Evolutionary conservation across 495 filamentous ascomycete species (phyloP), one percentile per base, ranked within the genome.

Genomic region (Penicillium antarcticum): DNA sequence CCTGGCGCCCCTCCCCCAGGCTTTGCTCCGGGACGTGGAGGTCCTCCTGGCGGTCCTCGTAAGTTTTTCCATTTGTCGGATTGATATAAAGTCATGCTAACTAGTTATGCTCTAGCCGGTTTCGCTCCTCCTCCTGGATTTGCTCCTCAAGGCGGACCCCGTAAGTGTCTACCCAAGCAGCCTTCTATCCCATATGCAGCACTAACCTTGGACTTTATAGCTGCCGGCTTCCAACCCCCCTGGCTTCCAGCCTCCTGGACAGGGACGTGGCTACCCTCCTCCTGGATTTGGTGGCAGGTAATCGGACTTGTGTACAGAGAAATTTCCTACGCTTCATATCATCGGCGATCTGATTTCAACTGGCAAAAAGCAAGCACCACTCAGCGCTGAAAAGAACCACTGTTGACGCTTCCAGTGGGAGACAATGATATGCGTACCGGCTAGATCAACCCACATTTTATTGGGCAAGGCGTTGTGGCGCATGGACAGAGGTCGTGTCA

Each of bases 201-300:
- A 43, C 65, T 69, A 44, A 70, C 51, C 23, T 54, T 6, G 34
- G 6, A 57, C 37, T 42, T 51, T n/a, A 39, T 48, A 79, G 79
- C 76, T 48, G 75, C 75, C 50, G 74, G 74, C 58, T 88, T 87
- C 72, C 84, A 85, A 56, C 84, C 89, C 87, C 32, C 82, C 84
- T 35, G 85, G 84, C 18, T 88, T 88, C 68, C 82, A 85, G 66
- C 75, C 79, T 52, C 78, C 75, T 12, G 76, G 78, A 2, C 79
- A 80, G 58, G 85, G 85, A 44, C 80, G 86, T 52, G 88, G 88
- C 41, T 87, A 84, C 67, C 86, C 85, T 50, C 79, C 84, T 33
- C 80, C 86, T n/a, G 89, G 89, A 18, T 94, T 92, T 54, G 84
- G 81, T 43, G 83, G 89, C 55, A 75, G 88, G 72, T 89, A 78